Evolutionary conservation across 225 moss, liverwort and hornwort genomes (phyloP), one percentile per base, ranked within the genome.

Genomic region (Asterella californica): DNA sequence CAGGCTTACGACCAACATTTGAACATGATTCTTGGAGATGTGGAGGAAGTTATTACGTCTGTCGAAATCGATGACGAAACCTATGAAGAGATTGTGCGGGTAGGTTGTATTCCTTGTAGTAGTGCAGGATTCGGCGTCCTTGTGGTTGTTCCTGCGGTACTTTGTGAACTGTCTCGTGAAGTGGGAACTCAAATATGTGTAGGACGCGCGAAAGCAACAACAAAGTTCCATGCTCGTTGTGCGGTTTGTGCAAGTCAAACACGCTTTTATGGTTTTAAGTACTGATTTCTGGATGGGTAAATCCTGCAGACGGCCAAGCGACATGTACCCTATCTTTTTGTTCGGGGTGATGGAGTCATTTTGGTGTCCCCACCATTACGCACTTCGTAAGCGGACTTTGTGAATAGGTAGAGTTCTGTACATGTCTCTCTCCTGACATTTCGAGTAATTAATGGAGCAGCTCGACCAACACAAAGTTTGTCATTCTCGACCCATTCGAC

Each of bases 1-100:
- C 93, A 99, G 99, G 99, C 99, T 11, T 99, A 99, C 60, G 99
- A 99, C 77, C 99, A 99, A 89, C 99, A 99, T 81, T 85, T 99
- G 64, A 99, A 99, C 78, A 95, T 99, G 99, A 99, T 99, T 75
- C 86, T 99, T 75, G 99, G 99, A 52, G 99, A 99, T 59, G 99
- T 99, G 54, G 99, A 99, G 80, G 99, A 99, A 87, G 91, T 91
- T 57, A 92, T 95, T 22, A 99, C 99, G 25, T 92, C 95, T 73
- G 99, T 99, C 79, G 99, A 99, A 80, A 99, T 99, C 76, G 99
- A 99, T 74, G 99, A 99, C 70, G 99, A 99, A 85, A 99, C 99
- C 0, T 99, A 99, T 79, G 99, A 99, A 84, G 99, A 99, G 83
- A 99, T 99, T 84, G 99, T 99, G 81, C 90, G 93, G 83, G 99